Base-by-base conservation (phyloP, 2,329 filamentous ascomycete species). In the Shiraia sp. region DNA sequence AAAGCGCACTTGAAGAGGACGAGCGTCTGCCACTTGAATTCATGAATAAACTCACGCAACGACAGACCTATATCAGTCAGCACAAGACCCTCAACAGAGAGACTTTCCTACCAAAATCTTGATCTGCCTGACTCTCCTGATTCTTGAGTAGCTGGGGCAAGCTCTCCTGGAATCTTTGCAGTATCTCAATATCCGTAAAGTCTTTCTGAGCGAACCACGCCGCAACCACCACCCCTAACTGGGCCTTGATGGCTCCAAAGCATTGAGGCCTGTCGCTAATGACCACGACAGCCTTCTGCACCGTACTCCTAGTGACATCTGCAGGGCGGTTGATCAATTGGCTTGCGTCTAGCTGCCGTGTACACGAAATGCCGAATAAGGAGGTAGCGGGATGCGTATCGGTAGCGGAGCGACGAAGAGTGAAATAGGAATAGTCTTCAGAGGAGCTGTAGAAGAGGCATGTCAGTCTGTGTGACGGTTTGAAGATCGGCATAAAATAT, bases 391-490 rank as follows among this genome's bases (percentile, higher is more conserved):
- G 81, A 24, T 73, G 65, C 19, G 56, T 47, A 1, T 65, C 37
- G 8, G 72, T 73, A 32, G 66, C 66, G 47, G 73, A 72, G 39
- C 83, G 82, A 44, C 90, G 79, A 36, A 99, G 83, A 7, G 92
- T 97, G 69, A 99, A 99, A 75, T 99, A 99, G 36, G 91, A 96
- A 75, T 97, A 99, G 73, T 97, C 93, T 73, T 99, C 93, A 43
- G 86, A 87, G 15, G 88, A 85, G 41, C 88, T 93, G 61, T 24
- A 13, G 0, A 22, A n/a, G 26, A 31, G 32, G 31, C 37, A n/a
- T n/a, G 43, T 48, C 29, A 49, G 40, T 25, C 31, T 35, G 13
- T 16, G 12, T 10, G 9, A 13, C 22, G 23, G 7, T 10, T 16
- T 8, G 28, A 9, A 36, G 23, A 10, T n/a, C 8, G 13, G 15